Evolutionary conservation across 805 yeast genomes (phyloP).

Genomic region (Torulaspora franciscae): DNA sequence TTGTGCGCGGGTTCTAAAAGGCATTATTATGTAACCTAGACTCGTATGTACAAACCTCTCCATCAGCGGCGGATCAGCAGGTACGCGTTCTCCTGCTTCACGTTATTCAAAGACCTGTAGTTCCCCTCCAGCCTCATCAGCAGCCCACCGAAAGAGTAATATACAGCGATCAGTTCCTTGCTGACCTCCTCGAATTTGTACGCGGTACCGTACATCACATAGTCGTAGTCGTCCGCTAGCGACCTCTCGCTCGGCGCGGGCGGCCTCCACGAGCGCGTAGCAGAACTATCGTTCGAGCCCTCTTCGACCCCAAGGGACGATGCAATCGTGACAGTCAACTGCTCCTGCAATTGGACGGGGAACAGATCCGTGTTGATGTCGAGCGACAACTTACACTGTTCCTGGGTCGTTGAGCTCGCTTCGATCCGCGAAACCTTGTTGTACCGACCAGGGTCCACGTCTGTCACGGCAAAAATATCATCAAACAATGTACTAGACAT

Average conservation of each 20-base stretch:
- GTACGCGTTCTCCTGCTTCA: constrained; percentile 93
- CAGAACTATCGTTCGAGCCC: constrained; percentile 37
- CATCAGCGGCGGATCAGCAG: constrained; percentile 69
- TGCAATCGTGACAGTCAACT: constrained; percentile 81
- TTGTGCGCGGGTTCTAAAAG: constrained; percentile 39
- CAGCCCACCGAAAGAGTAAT: constrained; percentile 93
- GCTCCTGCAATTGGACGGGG: constrained; percentile 72
- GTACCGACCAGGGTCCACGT: constrained; percentile 83
- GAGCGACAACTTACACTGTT: constrained; percentile 70
- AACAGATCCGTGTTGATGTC: constrained; percentile 90
- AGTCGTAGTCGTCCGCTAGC: constrained; percentile 94
- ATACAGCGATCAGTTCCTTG: constrained; percentile 70
- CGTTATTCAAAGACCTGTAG: constrained; percentile 77
- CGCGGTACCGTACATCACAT: constrained; percentile 96
- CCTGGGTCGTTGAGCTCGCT: constrained; percentile 72
- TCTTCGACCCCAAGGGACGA: constrained; percentile 55
- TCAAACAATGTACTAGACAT: constrained; percentile 82
- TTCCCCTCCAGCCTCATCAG: constrained; percentile 92
- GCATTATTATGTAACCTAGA: constrained; percentile 2
- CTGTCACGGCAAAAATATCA: constrained; percentile 81
- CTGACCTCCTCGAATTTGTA: constrained; percentile 88
- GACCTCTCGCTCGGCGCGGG: constrained; percentile 80
- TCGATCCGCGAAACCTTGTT: constrained; percentile 87
- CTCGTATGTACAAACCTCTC: constrained; percentile 21
- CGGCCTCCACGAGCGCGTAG: constrained; percentile 42